Conservation (phyloP, 2,329 filamentous ascomycete genomes). For the Calonectria crousiana region DNA sequence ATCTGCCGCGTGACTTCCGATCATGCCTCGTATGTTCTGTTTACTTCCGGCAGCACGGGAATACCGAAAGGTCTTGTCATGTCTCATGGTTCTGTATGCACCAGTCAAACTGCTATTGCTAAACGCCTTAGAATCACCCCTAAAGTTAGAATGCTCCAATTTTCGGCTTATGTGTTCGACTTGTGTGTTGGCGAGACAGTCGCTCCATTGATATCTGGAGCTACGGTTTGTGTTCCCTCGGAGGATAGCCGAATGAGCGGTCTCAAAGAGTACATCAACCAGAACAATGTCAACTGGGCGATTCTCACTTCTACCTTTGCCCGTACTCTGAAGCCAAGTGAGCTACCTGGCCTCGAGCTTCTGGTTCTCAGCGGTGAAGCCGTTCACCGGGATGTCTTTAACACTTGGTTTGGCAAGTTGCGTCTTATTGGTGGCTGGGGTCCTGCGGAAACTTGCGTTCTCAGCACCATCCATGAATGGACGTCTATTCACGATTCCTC, state of each 20-base stretch:
- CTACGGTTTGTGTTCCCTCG: not conserved
- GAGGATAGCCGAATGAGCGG: slow-evolving; percentile 2
- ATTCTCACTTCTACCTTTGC: not conserved
- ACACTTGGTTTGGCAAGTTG: not conserved
- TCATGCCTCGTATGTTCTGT: not conserved
- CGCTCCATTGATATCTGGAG: not conserved
- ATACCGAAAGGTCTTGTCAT: slow-evolving; percentile 24
- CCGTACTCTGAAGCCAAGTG: not conserved
- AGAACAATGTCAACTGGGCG: not conserved
- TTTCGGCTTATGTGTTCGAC: not conserved
- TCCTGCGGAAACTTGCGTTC: not conserved
- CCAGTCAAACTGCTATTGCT: not conserved
- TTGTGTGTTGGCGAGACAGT: not conserved
- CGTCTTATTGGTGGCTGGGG: not conserved
- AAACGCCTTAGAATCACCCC: not conserved
- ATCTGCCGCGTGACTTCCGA: not conserved
- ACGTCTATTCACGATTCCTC: not conserved
- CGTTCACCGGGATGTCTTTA: not conserved
- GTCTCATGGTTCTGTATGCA: slow-evolving; percentile 1
- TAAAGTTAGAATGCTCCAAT: not conserved
- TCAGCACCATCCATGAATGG: slow-evolving; percentile 2
- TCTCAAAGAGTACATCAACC: not conserved
- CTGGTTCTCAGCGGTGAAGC: not conserved
- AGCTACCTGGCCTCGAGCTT: not conserved
- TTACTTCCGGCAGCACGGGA: slow-evolving; percentile 15